A percentile compares a stretch with the other conserved stretches of the same genome.
Evolutionary conservation across 768 basidiomycete species (phyloP).

Genomic region (Termitomyces sp.): DNA sequence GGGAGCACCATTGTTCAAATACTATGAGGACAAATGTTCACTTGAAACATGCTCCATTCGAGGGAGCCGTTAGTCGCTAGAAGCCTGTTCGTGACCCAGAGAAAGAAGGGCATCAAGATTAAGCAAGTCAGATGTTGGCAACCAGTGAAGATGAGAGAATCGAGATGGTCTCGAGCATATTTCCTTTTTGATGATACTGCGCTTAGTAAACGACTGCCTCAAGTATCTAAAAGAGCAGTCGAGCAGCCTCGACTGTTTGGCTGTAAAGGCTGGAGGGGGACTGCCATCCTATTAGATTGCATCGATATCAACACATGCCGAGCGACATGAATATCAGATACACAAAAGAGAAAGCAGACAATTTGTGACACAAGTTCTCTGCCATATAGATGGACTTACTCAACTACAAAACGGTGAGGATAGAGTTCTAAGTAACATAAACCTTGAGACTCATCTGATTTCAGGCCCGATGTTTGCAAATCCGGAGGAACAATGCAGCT

Average conservation of each 20-base stretch:
- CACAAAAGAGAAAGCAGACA: conserved; percentile 54
- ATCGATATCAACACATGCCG: conserved; percentile 84
- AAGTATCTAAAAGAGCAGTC: conserved; percentile 63
- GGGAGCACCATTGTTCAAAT: conserved; percentile 20
- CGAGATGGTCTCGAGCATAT: conserved; percentile 44
- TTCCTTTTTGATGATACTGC: conserved; percentile 32
- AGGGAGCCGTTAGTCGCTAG: conserved; percentile 73
- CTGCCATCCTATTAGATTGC: conserved; percentile 55
- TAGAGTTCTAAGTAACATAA: neutral
- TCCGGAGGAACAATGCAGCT: no score
- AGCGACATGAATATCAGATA: conserved; percentile 75
- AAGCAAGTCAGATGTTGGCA: conserved; percentile 53
- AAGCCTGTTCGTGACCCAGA: conserved; percentile 70
- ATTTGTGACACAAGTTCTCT: conserved; percentile 56
- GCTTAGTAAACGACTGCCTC: no score
- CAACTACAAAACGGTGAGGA: conserved; percentile 27
- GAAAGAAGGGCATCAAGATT: conserved; percentile 63
- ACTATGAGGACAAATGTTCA: conserved; percentile 51
- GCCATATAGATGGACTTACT: conserved; percentile 39
- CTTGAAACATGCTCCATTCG: conserved; percentile 72
- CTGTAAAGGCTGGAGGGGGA: conserved; percentile 52
- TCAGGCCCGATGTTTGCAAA: conserved; percentile 27
- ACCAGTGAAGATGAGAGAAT: conserved; percentile 50
- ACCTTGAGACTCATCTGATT: conserved; percentile 33
- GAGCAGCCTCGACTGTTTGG: conserved; percentile 68